These are phyloP conservation scores for Oryza rufipogon DNA, from an alignment of 176 grass and related monocot genomes.

Conservation along the genomic window DNA sequence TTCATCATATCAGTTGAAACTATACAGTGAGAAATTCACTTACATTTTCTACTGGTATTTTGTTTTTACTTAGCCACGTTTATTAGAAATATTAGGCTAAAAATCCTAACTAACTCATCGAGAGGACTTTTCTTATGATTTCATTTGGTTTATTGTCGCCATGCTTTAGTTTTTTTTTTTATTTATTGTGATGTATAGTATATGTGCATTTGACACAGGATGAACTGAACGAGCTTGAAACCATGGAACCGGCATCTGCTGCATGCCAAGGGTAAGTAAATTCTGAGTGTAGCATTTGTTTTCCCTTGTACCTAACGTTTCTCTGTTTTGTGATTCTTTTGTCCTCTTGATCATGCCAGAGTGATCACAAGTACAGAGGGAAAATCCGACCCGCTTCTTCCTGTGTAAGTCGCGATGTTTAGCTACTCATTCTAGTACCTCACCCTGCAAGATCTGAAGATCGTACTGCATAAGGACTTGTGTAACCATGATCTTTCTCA, in stretches of 20 bases:
- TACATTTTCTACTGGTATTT: no score
- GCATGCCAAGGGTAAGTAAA: constrained; percentile 86
- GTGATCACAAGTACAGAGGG: constrained; percentile 78
- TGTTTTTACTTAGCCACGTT: background rate
- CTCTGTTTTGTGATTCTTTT: constrained; percentile 5
- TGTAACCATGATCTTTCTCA: background rate
- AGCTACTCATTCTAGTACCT: background rate
- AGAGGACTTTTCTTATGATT: no score
- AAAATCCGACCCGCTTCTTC: constrained; percentile 86
- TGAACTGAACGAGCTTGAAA: constrained; percentile 84
- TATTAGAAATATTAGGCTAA: constrained; percentile 20
- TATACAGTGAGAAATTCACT: no score
- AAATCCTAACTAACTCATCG: background rate
- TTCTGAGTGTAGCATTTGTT: constrained; percentile 35
- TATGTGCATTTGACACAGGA: constrained; percentile 49
- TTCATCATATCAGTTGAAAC: background rate
- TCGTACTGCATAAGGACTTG: background rate
- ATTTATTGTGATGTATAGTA: constrained; percentile 17
- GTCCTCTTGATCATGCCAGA: constrained; percentile 47
- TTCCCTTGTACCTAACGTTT: background rate
- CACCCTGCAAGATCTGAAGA: no score
- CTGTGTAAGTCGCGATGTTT: constrained; percentile 60
- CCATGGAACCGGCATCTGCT: constrained; percentile 71
- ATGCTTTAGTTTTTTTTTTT: background rate
- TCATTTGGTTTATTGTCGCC: background rate